Percentiles rank a stretch among this genome's conserved stretches.
Evolutionary conservation across 768 basidiomycete species (phyloP).

Genomic region (Phaeotremella fagi): DNA sequence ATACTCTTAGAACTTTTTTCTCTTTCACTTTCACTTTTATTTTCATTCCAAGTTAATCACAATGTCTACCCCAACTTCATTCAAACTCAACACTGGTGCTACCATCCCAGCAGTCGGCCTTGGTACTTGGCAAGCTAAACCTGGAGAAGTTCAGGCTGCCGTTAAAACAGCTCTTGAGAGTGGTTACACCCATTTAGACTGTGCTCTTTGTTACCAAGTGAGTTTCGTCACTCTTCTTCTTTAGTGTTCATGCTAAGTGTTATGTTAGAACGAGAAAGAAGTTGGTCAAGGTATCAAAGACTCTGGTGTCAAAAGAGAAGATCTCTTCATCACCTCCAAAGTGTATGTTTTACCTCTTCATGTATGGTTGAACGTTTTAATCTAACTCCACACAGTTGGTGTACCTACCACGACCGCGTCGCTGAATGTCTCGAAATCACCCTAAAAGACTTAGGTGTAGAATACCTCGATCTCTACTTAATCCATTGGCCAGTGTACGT

Average conservation of each 20-base stretch:
- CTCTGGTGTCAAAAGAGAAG: constrained; percentile 65
- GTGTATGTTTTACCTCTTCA: constrained; percentile 19
- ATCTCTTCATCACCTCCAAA: constrained; percentile 69
- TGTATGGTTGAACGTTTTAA: constrained; percentile 51
- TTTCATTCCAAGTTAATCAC: too few species aligned
- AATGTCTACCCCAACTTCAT: constrained; percentile 51
- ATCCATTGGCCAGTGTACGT: constrained; percentile 26
- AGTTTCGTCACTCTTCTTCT: constrained; percentile 5
- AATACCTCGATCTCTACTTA: constrained; percentile 75
- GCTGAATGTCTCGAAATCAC: constrained; percentile 64
- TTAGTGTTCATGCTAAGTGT: constrained; percentile 1
- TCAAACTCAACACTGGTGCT: constrained; percentile 71
- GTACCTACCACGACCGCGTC: constrained; percentile 56
- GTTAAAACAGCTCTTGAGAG: constrained; percentile 67
- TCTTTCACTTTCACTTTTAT: neutral
- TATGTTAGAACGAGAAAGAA: constrained; percentile 62
- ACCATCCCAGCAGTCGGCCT: constrained; percentile 68
- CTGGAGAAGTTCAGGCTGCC: constrained; percentile 67
- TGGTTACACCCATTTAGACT: constrained; percentile 62
- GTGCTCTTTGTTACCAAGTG: constrained; percentile 62
- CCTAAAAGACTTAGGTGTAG: constrained; percentile 63
- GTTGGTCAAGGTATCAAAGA: constrained; percentile 75
- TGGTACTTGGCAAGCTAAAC: constrained; percentile 71
- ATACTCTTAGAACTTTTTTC: too few species aligned
- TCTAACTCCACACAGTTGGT: constrained; percentile 38